A percentile compares a stretch with the other conserved stretches of the same genome.
These are phyloP conservation scores for Amanita rimosa DNA, from an alignment of 768 basidiomycete species.

Conservation along the genomic window DNA sequence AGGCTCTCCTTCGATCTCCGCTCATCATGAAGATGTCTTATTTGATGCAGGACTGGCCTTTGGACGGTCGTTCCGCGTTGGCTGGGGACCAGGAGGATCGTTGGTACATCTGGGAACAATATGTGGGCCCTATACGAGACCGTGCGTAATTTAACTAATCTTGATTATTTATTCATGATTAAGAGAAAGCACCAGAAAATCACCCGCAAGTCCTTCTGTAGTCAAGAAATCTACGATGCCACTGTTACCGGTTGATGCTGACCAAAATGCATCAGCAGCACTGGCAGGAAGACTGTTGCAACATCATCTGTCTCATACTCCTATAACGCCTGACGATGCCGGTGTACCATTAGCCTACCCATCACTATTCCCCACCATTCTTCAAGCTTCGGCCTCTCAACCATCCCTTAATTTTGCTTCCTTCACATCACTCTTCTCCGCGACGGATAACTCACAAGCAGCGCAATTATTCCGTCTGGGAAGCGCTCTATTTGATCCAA, in stretches of 20 bases:
- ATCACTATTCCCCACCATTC: constrained; percentile 25
- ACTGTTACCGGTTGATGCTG: constrained; percentile 15
- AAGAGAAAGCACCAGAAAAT: constrained; percentile 24
- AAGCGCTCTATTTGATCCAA: constrained; percentile 76
- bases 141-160: constrained; percentile 31
- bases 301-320: constrained; percentile 66
- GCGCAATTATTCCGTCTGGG: constrained; percentile 84
- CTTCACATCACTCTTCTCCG: constrained; percentile 60
- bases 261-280: constrained; percentile 9
- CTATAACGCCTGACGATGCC: constrained; percentile 59
- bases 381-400: constrained; percentile 12
- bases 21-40: constrained; percentile 50
- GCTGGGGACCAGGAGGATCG: constrained; percentile 79
- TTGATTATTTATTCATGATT: not conserved
- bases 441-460: constrained; percentile 61
- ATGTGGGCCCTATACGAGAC: constrained; percentile 40
- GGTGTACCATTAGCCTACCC: constrained; percentile 63
- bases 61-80: constrained; percentile 80
- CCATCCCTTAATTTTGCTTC: constrained; percentile 64
- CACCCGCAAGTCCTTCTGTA: constrained; percentile 52
- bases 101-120: constrained; percentile 71
- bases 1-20: constrained; percentile 50
- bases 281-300: constrained; percentile 56
- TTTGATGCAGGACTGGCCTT: constrained; percentile 79
- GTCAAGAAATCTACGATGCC: constrained; percentile 41